phyloP scores from a whole-genome alignment of 768 basidiomycete species.

The Hydnomerulius pinastri region DNA sequence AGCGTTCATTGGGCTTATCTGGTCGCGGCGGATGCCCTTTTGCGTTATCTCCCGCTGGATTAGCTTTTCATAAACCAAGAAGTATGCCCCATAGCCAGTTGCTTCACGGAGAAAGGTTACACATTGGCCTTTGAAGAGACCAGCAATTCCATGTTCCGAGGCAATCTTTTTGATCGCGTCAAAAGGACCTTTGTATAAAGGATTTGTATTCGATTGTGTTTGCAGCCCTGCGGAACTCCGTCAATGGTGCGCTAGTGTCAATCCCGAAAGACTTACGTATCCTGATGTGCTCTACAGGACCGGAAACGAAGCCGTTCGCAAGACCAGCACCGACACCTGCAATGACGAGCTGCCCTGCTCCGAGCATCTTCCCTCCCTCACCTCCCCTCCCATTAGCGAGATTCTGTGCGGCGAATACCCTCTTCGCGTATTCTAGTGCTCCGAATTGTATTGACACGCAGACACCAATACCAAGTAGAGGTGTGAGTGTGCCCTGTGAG shows the following conservation, averaged over 20 bases:
- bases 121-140: slow-evolving; percentile 91
- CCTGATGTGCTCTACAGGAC: slow-evolving; percentile 96
- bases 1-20: slow-evolving; percentile 76
- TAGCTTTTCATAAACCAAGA: slow-evolving; percentile 89
- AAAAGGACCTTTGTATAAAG: slow-evolving; percentile 77
- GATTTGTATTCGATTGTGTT: slow-evolving; percentile 82
- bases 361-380: slow-evolving; percentile 60
- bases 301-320: slow-evolving; percentile 90
- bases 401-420: slow-evolving; percentile 71
- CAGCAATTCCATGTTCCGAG: slow-evolving; percentile 70
- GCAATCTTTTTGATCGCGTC: slow-evolving; percentile 89
- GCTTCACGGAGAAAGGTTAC: slow-evolving; percentile 87
- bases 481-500: slow-evolving; percentile 82
- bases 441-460: slow-evolving; percentile 98
- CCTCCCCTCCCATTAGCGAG: slow-evolving; percentile 59
- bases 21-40: slow-evolving; percentile 70
- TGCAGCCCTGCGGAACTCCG: slow-evolving; percentile 66
- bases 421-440: slow-evolving; percentile 83
- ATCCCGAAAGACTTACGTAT: slow-evolving; percentile 43
- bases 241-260: background rate
- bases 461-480: slow-evolving; percentile 87
- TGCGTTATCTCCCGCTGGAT: slow-evolving; percentile 82
- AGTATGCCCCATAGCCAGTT: slow-evolving; percentile 84
- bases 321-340: slow-evolving; percentile 87
- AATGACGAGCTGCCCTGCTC: slow-evolving; percentile 63